Base-by-base conservation (phyloP, 2,329 filamentous ascomycete genomes). In the Cercospora sp. region DNA sequence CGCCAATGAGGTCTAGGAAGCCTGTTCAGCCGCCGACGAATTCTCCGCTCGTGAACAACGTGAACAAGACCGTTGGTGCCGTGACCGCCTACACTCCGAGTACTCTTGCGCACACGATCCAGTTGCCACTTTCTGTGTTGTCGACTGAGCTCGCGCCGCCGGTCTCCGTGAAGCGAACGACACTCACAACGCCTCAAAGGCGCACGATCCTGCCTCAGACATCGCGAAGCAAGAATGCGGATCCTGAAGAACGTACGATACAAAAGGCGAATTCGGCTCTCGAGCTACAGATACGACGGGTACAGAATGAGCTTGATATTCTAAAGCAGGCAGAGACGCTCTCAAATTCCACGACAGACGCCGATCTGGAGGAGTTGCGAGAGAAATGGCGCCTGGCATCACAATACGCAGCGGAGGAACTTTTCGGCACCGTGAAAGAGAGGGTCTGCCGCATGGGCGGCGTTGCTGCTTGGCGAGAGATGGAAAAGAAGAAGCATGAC, bases 341-440 rank as follows among this genome's bases (percentile, higher is more conserved):
- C 74, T 82, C 85, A 70, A 73, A 69, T 2, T 79, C 77, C 3
- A 72, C 71, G 51, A 78, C 79, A 65, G 86, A 89, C 75, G 81
- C 79, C 1, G 87, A 91, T 66, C 80, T 92, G 26, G 79, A 84
- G 51, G 78, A 75, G 0, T 74, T 91, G 71, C 84, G 87, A 51
- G 76, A 76, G 3, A 89, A 86, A 76, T 93, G 90, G 90, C 86
- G 82, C 58, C 77, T 75, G 0, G 86, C 87, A 18, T 87, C 86
- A 67, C 83, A 89, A 69, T 80, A 83, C 60, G 89, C 88, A 6
- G 90, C 90, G 1, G 90, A 92, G 72, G 88, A 91, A 73, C 79
- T 91, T 10, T 92, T 90, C 76, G 82, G 80, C 26, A 79, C 82
- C 20, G 87, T 89, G 23, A 84, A 84, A 69, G 87, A 89, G 76